A percentile compares a stretch with the other conserved stretches of the same genome.
Evolutionary conservation across 78 protist species (phyloP).

Genomic region (Neovahlkampfia damariscottae): DNA sequence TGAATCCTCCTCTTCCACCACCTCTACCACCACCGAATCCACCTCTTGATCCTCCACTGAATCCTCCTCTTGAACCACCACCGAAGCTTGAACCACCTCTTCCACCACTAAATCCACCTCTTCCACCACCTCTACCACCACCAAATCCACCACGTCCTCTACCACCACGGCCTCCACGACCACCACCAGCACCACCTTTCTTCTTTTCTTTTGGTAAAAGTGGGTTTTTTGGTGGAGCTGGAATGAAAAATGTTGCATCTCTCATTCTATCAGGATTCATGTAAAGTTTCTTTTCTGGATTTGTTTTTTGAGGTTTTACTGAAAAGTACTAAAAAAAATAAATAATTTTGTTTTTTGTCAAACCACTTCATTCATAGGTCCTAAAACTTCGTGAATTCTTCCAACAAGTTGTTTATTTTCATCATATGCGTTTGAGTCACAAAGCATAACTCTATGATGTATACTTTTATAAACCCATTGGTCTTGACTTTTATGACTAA

Average conservation of each 20-base stretch:
- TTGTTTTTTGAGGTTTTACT: background rate
- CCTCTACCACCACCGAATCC: background rate
- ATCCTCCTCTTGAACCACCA: background rate
- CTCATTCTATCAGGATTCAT: background rate
- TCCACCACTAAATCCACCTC: background rate
- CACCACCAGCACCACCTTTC: background rate
- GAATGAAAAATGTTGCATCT: background rate
- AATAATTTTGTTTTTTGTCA: background rate
- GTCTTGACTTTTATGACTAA: background rate
- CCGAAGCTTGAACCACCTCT: background rate
- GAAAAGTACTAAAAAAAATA: background rate
- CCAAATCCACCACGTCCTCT: background rate
- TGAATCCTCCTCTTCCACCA: background rate
- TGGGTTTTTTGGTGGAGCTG: background rate
- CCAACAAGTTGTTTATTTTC: background rate
- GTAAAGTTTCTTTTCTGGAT: background rate
- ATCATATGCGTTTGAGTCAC: background rate
- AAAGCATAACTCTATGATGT: background rate
- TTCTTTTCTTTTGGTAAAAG: background rate
- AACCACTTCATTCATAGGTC: background rate
- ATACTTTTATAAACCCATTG: background rate
- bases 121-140: constrained; percentile 1
- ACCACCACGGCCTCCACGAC: constrained; percentile 1
- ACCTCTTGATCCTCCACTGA: background rate
- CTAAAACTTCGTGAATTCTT: background rate